Evolutionary conservation across 441 rosid genomes (phyloP).

Genomic region (Populus hybrid): DNA sequence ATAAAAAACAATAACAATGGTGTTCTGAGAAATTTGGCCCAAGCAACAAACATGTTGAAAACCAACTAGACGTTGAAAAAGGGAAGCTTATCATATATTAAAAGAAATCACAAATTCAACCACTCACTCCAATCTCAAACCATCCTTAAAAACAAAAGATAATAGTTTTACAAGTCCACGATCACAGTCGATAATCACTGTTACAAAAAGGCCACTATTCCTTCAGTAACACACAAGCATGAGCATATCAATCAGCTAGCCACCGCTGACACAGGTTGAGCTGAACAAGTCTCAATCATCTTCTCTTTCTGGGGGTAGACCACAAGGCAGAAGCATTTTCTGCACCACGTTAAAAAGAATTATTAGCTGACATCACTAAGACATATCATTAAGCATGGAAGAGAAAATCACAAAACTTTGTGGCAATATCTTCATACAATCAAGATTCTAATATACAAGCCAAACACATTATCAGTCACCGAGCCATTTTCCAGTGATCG

Average conservation of each 20-base stretch:
- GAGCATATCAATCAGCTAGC: neutral
- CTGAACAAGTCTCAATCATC: conserved; percentile 49
- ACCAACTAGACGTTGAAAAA: neutral
- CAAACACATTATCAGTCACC: neutral
- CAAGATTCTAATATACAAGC: neutral
- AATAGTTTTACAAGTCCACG: neutral
- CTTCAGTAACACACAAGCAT: neutral
- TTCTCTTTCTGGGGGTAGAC: conserved; percentile 92
- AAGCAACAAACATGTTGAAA: neutral
- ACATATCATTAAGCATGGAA: neutral
- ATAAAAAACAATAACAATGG: neutral
- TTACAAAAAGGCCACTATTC: neutral
- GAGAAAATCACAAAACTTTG: neutral
- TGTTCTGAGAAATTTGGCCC: neutral
- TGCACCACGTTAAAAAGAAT: conserved; percentile 29
- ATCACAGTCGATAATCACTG: neutral
- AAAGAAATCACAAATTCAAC: neutral
- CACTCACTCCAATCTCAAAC: neutral
- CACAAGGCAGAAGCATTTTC: conserved; percentile 98
- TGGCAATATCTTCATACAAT: neutral
- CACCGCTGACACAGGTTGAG: neutral
- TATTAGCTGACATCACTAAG: neutral
- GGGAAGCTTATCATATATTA: neutral
- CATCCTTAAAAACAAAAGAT: neutral
- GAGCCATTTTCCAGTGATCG: neutral